phyloP scores from a whole-genome alignment of 176 grass and related monocot species.

The Triticum timopheevii region DNA sequence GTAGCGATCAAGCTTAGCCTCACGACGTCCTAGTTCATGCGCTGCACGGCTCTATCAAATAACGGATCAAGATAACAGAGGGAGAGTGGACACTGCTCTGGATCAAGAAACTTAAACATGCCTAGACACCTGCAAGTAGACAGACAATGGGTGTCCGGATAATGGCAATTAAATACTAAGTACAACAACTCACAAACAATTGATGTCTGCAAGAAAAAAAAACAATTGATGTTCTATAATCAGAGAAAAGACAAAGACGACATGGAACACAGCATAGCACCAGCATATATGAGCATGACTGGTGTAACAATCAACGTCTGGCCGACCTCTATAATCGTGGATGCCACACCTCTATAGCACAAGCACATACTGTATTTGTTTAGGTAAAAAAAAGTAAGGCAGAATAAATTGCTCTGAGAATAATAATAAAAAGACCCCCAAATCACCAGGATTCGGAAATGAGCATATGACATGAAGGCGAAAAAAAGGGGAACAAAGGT shows the following conservation, averaged over 20 bases:
- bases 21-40: neutral
- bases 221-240: too few relatives aligned
- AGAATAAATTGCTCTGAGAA: neutral
- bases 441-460: conserved; percentile 5
- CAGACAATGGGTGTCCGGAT: neutral
- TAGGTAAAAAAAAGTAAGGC: neutral
- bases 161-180: neutral
- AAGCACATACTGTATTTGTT: neutral
- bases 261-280: neutral
- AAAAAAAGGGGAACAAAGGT: neutral
- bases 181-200: too few relatives aligned
- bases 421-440: neutral
- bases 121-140: neutral
- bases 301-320: conserved; percentile 25
- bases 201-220: too few relatives aligned
- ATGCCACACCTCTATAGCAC: neutral
- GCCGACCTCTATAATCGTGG: neutral
- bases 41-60: neutral
- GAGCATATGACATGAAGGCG: neutral
- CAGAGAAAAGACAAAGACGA: neutral
- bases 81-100: neutral
- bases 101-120: neutral
- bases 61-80: neutral
- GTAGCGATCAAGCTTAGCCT: neutral
- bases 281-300: neutral